These are phyloP conservation scores for Sclerotinia spermophila DNA, from an alignment of 2,329 filamentous ascomycete genomes.

Conservation along the genomic window DNA sequence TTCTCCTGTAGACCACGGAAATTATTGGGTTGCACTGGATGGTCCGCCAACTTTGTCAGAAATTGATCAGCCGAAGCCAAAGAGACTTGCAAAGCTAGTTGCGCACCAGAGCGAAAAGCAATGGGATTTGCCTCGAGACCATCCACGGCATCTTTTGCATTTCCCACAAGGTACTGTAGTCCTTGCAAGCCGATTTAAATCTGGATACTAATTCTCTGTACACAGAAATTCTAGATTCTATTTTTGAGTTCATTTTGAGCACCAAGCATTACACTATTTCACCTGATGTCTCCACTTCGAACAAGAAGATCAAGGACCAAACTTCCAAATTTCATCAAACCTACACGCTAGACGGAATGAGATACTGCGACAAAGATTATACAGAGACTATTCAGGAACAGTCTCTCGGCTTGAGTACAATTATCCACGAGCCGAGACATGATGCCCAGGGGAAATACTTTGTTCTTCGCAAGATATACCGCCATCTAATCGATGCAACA, in stretches of 20 bases:
- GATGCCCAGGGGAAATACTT: background rate
- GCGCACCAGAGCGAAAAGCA: background rate
- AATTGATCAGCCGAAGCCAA: background rate
- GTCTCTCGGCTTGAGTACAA: background rate
- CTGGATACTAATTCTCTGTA: background rate
- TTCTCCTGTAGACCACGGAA: background rate
- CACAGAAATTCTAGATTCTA: background rate
- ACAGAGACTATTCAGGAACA: no score
- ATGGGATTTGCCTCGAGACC: background rate
- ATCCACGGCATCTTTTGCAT: background rate
- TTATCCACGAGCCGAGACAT: background rate
- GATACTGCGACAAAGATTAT: no score
- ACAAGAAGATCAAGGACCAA: background rate
- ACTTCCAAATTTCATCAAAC: background rate
- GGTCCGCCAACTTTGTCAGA: background rate
- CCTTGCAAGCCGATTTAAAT: no score
- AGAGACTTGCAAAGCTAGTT: background rate
- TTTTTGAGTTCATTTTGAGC: background rate
- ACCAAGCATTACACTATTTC: background rate
- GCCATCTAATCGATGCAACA: background rate
- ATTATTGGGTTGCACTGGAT: background rate
- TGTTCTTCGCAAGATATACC: background rate
- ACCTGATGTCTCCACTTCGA: background rate
- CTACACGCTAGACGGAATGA: background rate
- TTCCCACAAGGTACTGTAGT: background rate